phyloP scores from a whole-genome alignment of 2,329 filamentous ascomycete genomes.

The Aureobasidium melanogenum region DNA sequence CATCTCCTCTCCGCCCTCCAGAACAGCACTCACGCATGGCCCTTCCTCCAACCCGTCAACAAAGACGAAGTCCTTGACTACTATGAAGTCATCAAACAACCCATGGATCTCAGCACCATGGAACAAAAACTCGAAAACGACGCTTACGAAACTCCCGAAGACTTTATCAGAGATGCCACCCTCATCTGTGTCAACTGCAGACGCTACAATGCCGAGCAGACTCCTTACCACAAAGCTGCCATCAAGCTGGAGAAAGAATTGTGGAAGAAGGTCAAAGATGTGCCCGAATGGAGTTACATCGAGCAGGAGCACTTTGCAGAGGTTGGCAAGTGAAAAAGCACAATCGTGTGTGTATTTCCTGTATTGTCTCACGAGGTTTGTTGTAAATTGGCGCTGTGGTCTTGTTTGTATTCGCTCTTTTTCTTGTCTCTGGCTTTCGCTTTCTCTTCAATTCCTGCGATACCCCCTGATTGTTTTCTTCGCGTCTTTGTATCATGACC shows the following conservation, averaged over 20 bases:
- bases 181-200: slow-evolving; percentile 93
- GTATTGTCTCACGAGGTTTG: neutral
- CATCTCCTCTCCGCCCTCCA: slow-evolving; percentile 92
- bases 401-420: neutral
- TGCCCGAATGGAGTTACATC: slow-evolving; percentile 69
- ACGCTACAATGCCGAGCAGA: slow-evolving; percentile 92
- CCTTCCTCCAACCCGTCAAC: slow-evolving; percentile 88
- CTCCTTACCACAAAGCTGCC: slow-evolving; percentile 88
- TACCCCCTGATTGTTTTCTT: neutral
- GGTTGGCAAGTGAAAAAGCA: slow-evolving; percentile 7
- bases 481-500: neutral
- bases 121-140: slow-evolving; percentile 91
- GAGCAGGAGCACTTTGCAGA: slow-evolving; percentile 25
- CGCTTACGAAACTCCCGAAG: slow-evolving; percentile 81
- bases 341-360: neutral
- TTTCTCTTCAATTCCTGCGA: neutral
- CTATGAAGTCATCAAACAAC: slow-evolving; percentile 95
- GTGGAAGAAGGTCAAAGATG: slow-evolving; percentile 85
- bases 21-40: slow-evolving; percentile 89
- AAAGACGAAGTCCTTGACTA: slow-evolving; percentile 97
- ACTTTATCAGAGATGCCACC: slow-evolving; percentile 81
- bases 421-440: neutral
- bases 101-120: slow-evolving; percentile 96
- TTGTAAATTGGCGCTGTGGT: neutral
- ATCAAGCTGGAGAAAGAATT: slow-evolving; percentile 90